Evolutionary conservation across 1,284 basidiomycete species (phyloP), one percentile per base, ranked within the genome.

Genomic region (Papiliotrema laurentii): DNA sequence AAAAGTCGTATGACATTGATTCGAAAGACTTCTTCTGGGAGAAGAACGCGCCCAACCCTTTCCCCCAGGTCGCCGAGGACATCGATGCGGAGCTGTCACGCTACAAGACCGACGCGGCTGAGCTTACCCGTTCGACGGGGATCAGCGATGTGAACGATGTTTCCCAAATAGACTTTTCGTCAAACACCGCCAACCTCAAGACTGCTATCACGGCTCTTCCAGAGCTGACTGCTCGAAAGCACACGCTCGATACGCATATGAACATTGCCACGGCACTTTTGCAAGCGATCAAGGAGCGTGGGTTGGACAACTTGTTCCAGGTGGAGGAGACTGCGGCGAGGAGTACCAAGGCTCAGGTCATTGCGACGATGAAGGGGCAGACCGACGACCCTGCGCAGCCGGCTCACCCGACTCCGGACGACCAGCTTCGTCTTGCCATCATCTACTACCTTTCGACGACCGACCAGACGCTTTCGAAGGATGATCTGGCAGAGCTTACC

Each of bases 11-110:
- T 66, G 96, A 99, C 72, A 83, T 99, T 34, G 94, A 98, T 73
- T 85, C 89, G 13, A 97, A 97, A 64, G 96, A 99, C 73, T 99
- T 96, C 73, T 99, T 99, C 78, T 99, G 96, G 96, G 86, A 85
- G 9, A 91, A 90, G 74, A 97, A 98, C 66, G 90, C 92, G 1
- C 84, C 87, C 5, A 90, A 89, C 58, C 96, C 96, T 0, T 98
- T 99, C 79, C 96, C 96, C 27, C 90, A 97, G 63, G 96, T 99
- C 2, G 94, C 96, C 1, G 96, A 97, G 69, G 93, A 98, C 61
- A 97, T 99, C 47, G 92, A 98, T 65, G 67, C 80, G 4, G 96
- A 98, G 72, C 77, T 98, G 56, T 91, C 46, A 10, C 68, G 71
- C 36, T 99, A 99, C 75, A 98, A 97, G 75, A 81, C 86, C 60